phyloP scores from a whole-genome alignment of 805 yeast species.

The Soucietia sequanensis region DNA sequence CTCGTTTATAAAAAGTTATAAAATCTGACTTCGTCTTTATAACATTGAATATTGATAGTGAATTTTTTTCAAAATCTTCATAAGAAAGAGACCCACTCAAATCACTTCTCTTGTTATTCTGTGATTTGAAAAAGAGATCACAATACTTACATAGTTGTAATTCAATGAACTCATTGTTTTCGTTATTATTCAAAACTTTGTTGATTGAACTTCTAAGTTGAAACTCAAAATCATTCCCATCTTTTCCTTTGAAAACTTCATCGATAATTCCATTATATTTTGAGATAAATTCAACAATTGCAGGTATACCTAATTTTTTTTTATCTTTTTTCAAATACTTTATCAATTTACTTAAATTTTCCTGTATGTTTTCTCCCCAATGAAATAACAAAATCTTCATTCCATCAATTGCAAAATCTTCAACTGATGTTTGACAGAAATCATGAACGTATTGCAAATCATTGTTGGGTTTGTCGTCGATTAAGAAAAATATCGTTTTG shows the following conservation, averaged over 20 bases:
- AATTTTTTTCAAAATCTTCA: background rate
- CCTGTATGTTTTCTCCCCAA: too few relatives aligned
- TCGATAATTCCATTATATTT: background rate
- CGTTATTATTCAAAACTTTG: slow-evolving; percentile 14
- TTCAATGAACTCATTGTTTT: slow-evolving; percentile 14
- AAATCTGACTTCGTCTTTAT: slow-evolving; percentile 34
- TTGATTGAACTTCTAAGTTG: slow-evolving; percentile 30
- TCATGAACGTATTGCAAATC: slow-evolving; percentile 15
- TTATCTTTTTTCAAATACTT: too few relatives aligned
- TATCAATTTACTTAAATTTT: too few relatives aligned
- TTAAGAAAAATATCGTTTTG: slow-evolving; percentile 18
- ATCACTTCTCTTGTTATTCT: slow-evolving; percentile 10
- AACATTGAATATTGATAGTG: slow-evolving; percentile 27
- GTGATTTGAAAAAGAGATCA: slow-evolving; percentile 30
- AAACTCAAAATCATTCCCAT: slow-evolving; percentile 18
- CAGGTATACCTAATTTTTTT: too few relatives aligned
- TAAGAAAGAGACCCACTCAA: too few relatives aligned
- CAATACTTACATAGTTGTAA: slow-evolving; percentile 29
- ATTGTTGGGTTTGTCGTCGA: slow-evolving; percentile 8
- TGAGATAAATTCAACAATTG: background rate
- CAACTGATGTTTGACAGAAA: slow-evolving; percentile 16
- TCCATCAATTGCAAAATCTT: slow-evolving; percentile 19
- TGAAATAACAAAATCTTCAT: slow-evolving; percentile 10
- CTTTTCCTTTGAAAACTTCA: background rate
- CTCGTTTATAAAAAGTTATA: slow-evolving; percentile 27